Evolutionary conservation across 2,329 filamentous ascomycete genomes (phyloP), one percentile per base, ranked within the genome.

Genomic region (Neophaeococcomyces aloes): DNA sequence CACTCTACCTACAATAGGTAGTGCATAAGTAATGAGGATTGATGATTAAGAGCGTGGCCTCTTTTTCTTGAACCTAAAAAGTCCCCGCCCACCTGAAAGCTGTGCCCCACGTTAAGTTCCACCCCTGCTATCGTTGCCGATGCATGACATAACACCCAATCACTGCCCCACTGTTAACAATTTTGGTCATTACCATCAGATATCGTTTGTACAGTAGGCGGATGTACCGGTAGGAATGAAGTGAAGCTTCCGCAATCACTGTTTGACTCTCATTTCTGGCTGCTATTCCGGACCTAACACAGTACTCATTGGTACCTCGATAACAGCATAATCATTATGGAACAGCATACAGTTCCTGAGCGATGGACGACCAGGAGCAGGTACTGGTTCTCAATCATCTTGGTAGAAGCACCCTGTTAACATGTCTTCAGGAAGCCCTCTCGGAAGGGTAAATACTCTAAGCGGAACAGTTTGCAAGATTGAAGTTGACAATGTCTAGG

Each of bases 401-500:
- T 11, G 8, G 7, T 23, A 3, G 13, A 34, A 25, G 6, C n/a
- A 10, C 14, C 6, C 7, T n/a, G 29, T 19, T 38, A 29, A 44
- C 27, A n/a, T 29, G n/a, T 11, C 17, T 30, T n/a, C 64, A 73
- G 57, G 38, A 83, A 42, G 31, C 79, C 78, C 32, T 80, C 78
- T 65, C 78, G 80, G 59, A 86, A 83, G 75, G 83, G 83, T 83
- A 75, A 63, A 78, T 74, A 38, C 29, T 15, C 29, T 21, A 29
- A 21, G 29, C 38, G 11, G 21, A 29, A 29, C 30, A 31, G 19
- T 14, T 21, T 19, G n/a, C 40, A 19, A 19, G 36, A 17, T 27
- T 15, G 31, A 38, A 10, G 33, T 42, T 50, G 36, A 53, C 43
- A 23, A 33, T 39, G 33, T 32, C 29, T 48, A 94, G 87, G 86